Base-by-base conservation (phyloP, 2,329 filamentous ascomycete species). In the Penicillium sp. region DNA sequence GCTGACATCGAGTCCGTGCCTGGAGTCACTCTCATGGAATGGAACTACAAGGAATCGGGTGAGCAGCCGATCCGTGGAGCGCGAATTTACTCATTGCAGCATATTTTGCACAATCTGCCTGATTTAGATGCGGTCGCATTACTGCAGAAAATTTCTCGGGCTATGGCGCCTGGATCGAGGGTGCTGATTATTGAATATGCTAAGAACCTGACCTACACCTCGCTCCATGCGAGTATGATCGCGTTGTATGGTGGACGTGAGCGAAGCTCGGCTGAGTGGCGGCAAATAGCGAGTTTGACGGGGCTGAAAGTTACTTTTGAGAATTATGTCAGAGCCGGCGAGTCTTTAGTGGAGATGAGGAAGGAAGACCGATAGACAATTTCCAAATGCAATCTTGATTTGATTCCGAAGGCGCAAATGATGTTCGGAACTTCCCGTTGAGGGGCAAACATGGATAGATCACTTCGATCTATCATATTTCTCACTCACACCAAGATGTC, bases 191-290 rank as follows among this genome's bases (percentile, higher is more conserved):
- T 71, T 22, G 72, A 74, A 34, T 72, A 69, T 44, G 59, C 70
- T 4, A 74, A 74, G 56, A 73, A 74, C 43, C 43, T 56, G 34
- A 72, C 62, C 14, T 71, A 74, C 44, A 71, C 67, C 2, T 64
- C 64, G 42, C 66, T 74, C 47, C 72, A 75, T 56, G 67, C 72
- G 2, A 69, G 67, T 9, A 75, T 75, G 72, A 68, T 74, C 56
- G 64, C 65, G 0, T 47, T 75, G 18, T 75, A 64, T 52, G 72
- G 66, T 1, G 71, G 72, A 0, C 60, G 72, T 3, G 64, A 72
- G 49, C 63, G 72, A 39, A 72, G 67, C n/a, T 52, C 63, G n/a
- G 43, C 50, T 1, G 72, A 75, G 52, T 75, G 71, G 71, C 65
- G 64, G 40, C 65, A 67, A 36, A 58, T 75, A 53, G 72, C 72